Conservation (phyloP, 192 early-diverging fungal species). For the Podila clonocystis region DNA sequence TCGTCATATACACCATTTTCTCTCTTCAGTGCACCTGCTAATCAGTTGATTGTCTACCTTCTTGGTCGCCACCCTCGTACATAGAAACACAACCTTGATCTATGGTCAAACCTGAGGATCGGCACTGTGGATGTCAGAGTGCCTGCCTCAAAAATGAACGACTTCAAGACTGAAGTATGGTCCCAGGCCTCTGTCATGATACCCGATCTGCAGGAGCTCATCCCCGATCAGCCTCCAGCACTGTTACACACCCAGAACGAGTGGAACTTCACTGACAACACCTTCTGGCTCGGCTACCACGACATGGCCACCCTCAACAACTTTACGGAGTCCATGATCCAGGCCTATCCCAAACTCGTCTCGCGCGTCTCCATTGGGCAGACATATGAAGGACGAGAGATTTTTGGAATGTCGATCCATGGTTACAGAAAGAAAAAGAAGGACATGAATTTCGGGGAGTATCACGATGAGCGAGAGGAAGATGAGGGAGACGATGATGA, state of each 20-base stretch:
- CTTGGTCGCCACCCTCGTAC: background rate
- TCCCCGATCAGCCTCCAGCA: slow-evolving; percentile 12
- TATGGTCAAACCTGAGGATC: slow-evolving; percentile 42
- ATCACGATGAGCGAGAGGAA: background rate
- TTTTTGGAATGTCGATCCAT: slow-evolving; percentile 51
- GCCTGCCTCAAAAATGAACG: slow-evolving; percentile 10
- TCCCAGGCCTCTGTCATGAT: slow-evolving; percentile 30
- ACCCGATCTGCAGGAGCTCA: slow-evolving; percentile 29
- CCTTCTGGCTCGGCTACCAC: slow-evolving; percentile 33
- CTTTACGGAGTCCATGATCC: slow-evolving; percentile 40
- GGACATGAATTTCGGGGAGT: slow-evolving; percentile 1
- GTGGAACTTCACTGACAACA: slow-evolving; percentile 30
- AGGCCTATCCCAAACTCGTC: slow-evolving; percentile 35
- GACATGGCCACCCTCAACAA: slow-evolving; percentile 35
- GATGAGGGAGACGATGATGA: background rate
- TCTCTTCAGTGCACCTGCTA: background rate
- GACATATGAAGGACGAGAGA: slow-evolving; percentile 47
- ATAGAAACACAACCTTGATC: slow-evolving; percentile 26
- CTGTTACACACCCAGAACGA: background rate
- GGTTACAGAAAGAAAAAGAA: slow-evolving; percentile 36
- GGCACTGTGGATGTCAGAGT: slow-evolving; percentile 43
- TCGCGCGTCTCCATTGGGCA: slow-evolving; percentile 44
- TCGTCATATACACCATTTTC: no score
- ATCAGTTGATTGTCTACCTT: background rate
- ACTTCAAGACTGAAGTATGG: slow-evolving; percentile 2